A percentile compares a stretch with the other conserved stretches of the same genome.
Conservation (phyloP, 164 flowering plant genomes). For the Vitis cinerea region DNA sequence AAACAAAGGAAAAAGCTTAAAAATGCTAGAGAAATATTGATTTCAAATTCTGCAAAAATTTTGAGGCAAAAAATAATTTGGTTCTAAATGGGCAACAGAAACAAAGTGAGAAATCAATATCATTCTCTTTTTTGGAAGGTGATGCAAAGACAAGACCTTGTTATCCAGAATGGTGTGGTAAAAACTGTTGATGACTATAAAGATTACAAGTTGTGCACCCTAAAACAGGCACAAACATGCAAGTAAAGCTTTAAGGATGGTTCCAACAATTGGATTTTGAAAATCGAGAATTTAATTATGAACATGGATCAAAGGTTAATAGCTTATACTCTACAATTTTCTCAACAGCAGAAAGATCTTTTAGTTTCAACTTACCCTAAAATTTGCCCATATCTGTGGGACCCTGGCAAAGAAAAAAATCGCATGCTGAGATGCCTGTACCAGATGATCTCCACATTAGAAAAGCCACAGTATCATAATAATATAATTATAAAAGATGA, state of each 20-base stretch:
- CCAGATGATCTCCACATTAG: constrained; percentile 12
- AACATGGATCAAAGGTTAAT: neutral
- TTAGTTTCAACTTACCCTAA: constrained; percentile 52
- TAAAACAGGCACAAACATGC: too few species aligned
- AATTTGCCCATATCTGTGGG: constrained; percentile 91
- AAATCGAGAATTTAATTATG: neutral
- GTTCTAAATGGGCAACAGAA: neutral
- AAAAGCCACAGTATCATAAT: neutral
- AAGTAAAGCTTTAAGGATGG: too few species aligned
- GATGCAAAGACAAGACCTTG: neutral
- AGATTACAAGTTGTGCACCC: neutral
- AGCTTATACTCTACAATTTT: neutral
- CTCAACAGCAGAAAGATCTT: constrained; percentile 2
- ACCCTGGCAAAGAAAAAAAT: constrained; percentile 83
- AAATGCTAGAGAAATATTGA: too few species aligned
- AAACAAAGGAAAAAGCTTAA: neutral
- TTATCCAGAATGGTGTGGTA: constrained; percentile 1
- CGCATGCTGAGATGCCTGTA: constrained; percentile 96
- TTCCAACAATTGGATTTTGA: neutral
- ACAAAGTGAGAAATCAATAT: neutral
- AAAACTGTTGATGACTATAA: neutral
- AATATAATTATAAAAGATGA: neutral
- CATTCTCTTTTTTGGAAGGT: neutral
- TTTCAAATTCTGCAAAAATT: too few species aligned
- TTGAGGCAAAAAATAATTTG: neutral